Percentiles rank a stretch among this genome's conserved stretches.
Evolutionary conservation across 805 yeast genomes (phyloP).

Genomic region (Hermanozyma aechmeae): DNA sequence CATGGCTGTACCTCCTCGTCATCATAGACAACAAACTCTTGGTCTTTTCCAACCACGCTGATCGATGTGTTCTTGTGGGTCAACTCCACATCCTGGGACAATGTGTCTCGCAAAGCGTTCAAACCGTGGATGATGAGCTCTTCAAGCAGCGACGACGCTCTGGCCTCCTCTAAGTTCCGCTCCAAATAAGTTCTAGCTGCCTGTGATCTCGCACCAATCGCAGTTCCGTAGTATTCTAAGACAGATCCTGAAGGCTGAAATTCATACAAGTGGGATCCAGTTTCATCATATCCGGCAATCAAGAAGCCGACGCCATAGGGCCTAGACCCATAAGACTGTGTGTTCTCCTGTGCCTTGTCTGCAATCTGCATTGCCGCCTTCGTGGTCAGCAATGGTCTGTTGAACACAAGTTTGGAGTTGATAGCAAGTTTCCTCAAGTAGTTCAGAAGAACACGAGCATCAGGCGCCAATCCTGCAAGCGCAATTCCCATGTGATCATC

Average conservation of each 20-base stretch:
- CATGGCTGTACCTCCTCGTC: slow-evolving; percentile 81
- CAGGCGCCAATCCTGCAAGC: slow-evolving; percentile 96
- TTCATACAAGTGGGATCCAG: slow-evolving; percentile 90
- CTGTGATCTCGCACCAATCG: slow-evolving; percentile 97
- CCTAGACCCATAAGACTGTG: slow-evolving; percentile 92
- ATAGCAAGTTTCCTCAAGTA: slow-evolving; percentile 86
- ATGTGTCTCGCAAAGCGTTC: slow-evolving; percentile 85
- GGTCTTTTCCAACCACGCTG: slow-evolving; percentile 83
- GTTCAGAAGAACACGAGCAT: slow-evolving; percentile 88
- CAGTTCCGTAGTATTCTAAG: slow-evolving; percentile 84
- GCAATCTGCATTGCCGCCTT: slow-evolving; percentile 82
- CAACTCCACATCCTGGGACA: slow-evolving; percentile 90
- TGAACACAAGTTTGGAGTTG: slow-evolving; percentile 74
- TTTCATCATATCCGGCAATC: slow-evolving; percentile 83
- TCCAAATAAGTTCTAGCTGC: slow-evolving; percentile 96
- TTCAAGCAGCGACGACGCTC: slow-evolving; percentile 50
- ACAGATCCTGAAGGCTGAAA: slow-evolving; percentile 95
- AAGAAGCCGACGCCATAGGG: slow-evolving; percentile 97
- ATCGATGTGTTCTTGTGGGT: slow-evolving; percentile 78
- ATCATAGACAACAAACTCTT: slow-evolving; percentile 68
- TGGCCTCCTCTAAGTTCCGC: slow-evolving; percentile 65
- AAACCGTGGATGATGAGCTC: slow-evolving; percentile 79
- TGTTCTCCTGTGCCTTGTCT: slow-evolving; percentile 94
- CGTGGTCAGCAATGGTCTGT: slow-evolving; percentile 75
- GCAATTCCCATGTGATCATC: slow-evolving; percentile 95